Conservation (phyloP, 257 asterid species). For the Hygrophila difformis region DNA sequence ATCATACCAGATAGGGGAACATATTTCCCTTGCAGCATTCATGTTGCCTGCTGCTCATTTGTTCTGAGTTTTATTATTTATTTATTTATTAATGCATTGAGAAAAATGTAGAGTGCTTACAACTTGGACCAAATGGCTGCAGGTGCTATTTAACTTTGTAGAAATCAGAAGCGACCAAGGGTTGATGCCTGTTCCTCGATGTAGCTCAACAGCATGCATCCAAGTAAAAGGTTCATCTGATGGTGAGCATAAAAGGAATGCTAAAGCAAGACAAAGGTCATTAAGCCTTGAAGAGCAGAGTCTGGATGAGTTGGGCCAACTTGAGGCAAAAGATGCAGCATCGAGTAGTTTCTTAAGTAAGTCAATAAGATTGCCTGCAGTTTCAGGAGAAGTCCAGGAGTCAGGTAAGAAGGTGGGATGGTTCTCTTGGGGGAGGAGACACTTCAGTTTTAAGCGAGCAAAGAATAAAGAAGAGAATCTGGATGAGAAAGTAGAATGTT, state of each 20-base stretch:
- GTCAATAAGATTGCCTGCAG: background rate
- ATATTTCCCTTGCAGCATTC: too few species aligned
- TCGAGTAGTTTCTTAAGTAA: too few species aligned
- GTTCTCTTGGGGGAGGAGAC: constrained; percentile 50
- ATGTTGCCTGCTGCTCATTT: too few species aligned
- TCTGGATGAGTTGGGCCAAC: constrained; percentile 14
- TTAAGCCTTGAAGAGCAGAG: constrained; percentile 25
- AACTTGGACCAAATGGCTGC: background rate
- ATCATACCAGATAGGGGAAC: too few species aligned
- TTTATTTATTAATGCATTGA: background rate
- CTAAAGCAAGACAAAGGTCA: constrained; percentile 28
- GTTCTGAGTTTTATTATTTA: background rate
- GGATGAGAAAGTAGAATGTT: constrained; percentile 14
- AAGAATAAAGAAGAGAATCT: constrained; percentile 29
- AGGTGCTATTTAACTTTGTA: constrained; percentile 42
- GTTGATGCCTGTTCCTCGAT: constrained; percentile 2
- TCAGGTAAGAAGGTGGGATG: constrained; percentile 37
- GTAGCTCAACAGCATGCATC: background rate
- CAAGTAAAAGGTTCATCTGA: background rate
- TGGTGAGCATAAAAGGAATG: background rate
- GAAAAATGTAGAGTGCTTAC: background rate
- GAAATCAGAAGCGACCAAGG: constrained; percentile 33
- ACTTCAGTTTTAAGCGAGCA: constrained; percentile 41
- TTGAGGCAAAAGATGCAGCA: constrained; percentile 10
- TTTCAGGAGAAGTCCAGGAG: constrained; percentile 16